Evolutionary conservation across 768 basidiomycete species (phyloP).

Genomic region (Sporobolomyces phaffii): DNA sequence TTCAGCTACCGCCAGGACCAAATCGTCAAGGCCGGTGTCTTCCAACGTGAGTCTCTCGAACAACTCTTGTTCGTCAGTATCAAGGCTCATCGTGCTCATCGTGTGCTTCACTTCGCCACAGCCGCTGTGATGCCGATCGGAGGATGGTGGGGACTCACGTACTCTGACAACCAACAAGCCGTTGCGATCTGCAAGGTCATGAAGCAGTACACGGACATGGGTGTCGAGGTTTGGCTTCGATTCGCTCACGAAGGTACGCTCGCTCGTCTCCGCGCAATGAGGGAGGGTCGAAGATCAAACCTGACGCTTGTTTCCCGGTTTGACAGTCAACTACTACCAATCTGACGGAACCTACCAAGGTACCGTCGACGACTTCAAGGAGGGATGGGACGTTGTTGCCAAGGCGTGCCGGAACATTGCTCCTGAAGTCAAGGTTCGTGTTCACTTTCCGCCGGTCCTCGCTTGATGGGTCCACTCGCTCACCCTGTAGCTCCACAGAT

Average conservation of each 20-base stretch:
- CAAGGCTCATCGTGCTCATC: conserved; percentile 8
- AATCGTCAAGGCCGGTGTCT: conserved; percentile 33
- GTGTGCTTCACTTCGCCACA: not conserved
- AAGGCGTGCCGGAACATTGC: conserved; percentile 34
- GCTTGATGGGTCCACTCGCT: not conserved
- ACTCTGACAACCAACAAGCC: conserved; percentile 38
- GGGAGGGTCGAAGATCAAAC: not conserved
- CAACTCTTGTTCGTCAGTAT: no score
- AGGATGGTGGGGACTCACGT: conserved; percentile 40
- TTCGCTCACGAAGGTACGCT: conserved; percentile 39
- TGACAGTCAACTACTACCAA: conserved; percentile 40
- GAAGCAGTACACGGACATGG: conserved; percentile 43
- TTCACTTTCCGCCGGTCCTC: not conserved
- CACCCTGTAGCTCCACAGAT: not conserved
- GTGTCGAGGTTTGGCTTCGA: conserved; percentile 44
- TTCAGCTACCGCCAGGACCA: conserved; percentile 38
- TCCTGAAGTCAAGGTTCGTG: conserved; percentile 39
- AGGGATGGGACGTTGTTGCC: conserved; percentile 40
- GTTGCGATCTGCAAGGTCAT: conserved; percentile 40
- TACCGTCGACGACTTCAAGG: conserved; percentile 39
- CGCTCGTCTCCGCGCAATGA: not conserved
- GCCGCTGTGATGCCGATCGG: conserved; percentile 36
- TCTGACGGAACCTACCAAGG: conserved; percentile 41
- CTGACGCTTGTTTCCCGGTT: not conserved
- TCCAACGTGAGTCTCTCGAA: conserved; percentile 34